phyloP scores from a whole-genome alignment of 2,329 filamentous ascomycete genomes.

The Aspergillus sp. region DNA sequence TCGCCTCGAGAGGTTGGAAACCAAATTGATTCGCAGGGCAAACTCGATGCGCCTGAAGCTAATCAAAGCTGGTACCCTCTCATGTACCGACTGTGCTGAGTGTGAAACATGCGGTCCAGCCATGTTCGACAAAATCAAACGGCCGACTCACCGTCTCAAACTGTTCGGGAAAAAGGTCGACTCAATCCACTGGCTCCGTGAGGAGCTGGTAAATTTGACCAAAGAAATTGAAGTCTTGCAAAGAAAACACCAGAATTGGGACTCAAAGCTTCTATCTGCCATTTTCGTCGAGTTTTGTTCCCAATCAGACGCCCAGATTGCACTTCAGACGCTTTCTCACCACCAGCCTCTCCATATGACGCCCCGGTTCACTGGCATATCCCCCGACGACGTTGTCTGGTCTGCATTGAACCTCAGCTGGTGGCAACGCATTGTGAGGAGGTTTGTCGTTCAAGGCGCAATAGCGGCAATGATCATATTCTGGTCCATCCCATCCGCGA shows the following conservation, averaged over 20 bases:
- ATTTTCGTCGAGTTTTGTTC: constrained; percentile 88
- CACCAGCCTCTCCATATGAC: constrained; percentile 85
- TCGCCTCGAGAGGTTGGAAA: constrained; percentile 82
- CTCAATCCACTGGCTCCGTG: constrained; percentile 81
- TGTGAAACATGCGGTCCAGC: constrained; percentile 28
- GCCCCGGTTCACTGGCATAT: constrained; percentile 80
- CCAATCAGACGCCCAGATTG: constrained; percentile 80
- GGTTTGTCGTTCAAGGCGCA: constrained; percentile 67
- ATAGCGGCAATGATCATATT: constrained; percentile 80
- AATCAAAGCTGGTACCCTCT: constrained; percentile 34
- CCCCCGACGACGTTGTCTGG: constrained; percentile 88
- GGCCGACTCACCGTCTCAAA: constrained; percentile 71
- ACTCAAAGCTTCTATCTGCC: constrained; percentile 66
- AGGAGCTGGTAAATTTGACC: constrained; percentile 69
- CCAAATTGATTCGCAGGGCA: constrained; percentile 75
- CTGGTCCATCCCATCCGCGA: constrained; percentile 73
- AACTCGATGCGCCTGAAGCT: constrained; percentile 69
- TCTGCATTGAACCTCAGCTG: constrained; percentile 74
- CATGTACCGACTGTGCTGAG: constrained; percentile 26
- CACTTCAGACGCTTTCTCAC: constrained; percentile 80
- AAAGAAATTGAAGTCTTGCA: constrained; percentile 69
- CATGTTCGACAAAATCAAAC: constrained; percentile 47
- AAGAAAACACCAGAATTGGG: constrained; percentile 61
- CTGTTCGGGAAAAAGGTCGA: constrained; percentile 82
- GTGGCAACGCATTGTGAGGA: constrained; percentile 77